Evolutionary conservation across 2,329 filamentous ascomycete species (phyloP), one percentile per base, ranked within the genome.

Genomic region (Teratosphaeria destructans): DNA sequence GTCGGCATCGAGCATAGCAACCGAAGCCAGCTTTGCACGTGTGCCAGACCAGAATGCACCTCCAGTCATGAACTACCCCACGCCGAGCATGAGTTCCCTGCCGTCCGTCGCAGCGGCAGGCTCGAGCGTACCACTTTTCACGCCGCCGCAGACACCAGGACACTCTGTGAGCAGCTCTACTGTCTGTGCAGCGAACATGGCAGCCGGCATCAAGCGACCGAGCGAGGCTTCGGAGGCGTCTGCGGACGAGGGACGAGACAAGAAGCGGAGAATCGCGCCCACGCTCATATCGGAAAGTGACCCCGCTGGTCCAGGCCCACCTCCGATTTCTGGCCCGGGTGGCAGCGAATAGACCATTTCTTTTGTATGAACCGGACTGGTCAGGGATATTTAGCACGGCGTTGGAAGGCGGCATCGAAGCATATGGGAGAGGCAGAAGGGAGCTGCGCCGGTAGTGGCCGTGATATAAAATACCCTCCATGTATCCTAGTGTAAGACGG

Each of bases 121-220:
- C 8, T 68, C 68, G 26, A 61, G 73, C n/a, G 76, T 95, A 52
- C 89, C 91, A 0, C 84, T 95, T 67, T 90, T 89, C 43, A 96
- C 93, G 7, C 93, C 94, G 2, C 94, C 93, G 0, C 88, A 95
- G 72, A 97, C 93, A 3, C 93, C 93, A 5, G 77, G 82, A 60
- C 73, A 64, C 35, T 53, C 58, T 47, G 55, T 55, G 11, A 63
- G 57, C 58, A 29, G 84, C 80, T 59, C 79, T 82, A 1, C 68
- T 80, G n/a, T 78, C 49, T 58, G 58, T 39, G 55, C 65, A 64
- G 55, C 65, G 66, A 63, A 70, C 70, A 60, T 71, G 69, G 49
- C 32, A 12, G 43, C 53, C 32, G 63, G 62, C 7, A 23, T 58
- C 35, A 61, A 65, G 53, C 70, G 55, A 70, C 72, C 57, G 70